phyloP scores from a whole-genome alignment of 331 rosid genomes.

The Rhamnella rubrinervis region DNA sequence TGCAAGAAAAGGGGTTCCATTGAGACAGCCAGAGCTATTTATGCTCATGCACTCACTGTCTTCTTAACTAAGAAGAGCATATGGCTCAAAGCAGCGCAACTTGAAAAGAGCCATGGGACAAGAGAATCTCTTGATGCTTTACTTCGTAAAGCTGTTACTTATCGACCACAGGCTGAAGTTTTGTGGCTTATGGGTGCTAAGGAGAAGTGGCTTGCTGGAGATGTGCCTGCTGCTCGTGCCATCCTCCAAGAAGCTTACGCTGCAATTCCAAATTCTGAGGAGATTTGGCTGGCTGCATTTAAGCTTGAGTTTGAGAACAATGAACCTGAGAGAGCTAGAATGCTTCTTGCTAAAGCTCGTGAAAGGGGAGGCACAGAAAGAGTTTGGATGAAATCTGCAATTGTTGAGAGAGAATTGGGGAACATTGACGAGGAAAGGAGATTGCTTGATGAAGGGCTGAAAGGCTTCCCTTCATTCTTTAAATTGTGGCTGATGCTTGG shows the following conservation, averaged over 20 bases:
- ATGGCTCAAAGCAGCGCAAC: slow-evolving; percentile 57
- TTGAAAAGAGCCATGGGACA: slow-evolving; percentile 50
- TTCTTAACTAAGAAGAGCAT: slow-evolving; percentile 51
- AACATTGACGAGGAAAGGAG: slow-evolving; percentile 72
- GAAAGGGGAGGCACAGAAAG: slow-evolving; percentile 87
- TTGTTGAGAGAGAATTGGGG: slow-evolving; percentile 90
- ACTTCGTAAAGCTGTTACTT: slow-evolving; percentile 79
- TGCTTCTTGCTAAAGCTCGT: slow-evolving; percentile 86
- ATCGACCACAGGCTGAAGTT: slow-evolving; percentile 94
- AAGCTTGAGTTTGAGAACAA: slow-evolving; percentile 91
- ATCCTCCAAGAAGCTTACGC: slow-evolving; percentile 93
- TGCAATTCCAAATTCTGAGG: slow-evolving; percentile 91
- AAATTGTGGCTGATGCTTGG: slow-evolving; percentile 98
- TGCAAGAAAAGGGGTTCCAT: slow-evolving; percentile 91
- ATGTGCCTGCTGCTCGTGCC: slow-evolving; percentile 81
- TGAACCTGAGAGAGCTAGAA: slow-evolving; percentile 91
- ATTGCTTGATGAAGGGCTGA: slow-evolving; percentile 80
- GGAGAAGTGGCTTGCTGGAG: slow-evolving; percentile 97
- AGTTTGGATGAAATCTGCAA: slow-evolving; percentile 93
- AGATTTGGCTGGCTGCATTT: slow-evolving; percentile 94
- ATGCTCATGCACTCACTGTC: slow-evolving; percentile 71
- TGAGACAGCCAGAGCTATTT: slow-evolving; percentile 91
- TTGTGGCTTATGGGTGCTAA: slow-evolving; percentile 99
- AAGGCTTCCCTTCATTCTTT: slow-evolving; percentile 71
- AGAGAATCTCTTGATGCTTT: slow-evolving; percentile 51